Conservation (phyloP, 768 basidiomycete species). For the Lyophyllum decastes region DNA sequence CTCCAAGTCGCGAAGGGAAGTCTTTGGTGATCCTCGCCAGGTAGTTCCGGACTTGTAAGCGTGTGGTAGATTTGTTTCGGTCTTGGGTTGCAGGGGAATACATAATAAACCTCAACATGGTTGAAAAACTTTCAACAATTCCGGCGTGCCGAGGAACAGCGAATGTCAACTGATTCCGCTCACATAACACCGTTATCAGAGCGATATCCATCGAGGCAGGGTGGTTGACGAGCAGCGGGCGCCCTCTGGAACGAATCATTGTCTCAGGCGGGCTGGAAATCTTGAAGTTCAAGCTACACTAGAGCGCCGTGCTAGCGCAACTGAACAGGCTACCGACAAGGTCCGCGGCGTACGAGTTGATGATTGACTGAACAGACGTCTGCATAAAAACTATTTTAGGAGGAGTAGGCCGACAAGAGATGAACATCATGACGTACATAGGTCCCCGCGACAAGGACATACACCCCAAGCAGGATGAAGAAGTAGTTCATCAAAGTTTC, state of each 20-base stretch:
- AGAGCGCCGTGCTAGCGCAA: slow-evolving; percentile 34
- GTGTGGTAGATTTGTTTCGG: background rate
- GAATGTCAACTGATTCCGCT: too few relatives aligned
- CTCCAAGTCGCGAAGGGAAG: slow-evolving; percentile 15
- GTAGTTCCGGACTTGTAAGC: slow-evolving; percentile 2
- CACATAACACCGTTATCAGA: too few relatives aligned
- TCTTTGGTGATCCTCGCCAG: slow-evolving; percentile 6
- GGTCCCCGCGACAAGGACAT: slow-evolving; percentile 38
- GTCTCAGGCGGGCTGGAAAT: too few relatives aligned
- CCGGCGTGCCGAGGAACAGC: background rate
- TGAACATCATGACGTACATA: slow-evolving; percentile 30
- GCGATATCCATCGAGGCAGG: too few relatives aligned
- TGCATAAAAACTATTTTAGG: background rate
- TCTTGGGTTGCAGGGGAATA: too few relatives aligned
- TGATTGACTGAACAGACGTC: slow-evolving; percentile 38
- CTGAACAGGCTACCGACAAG: slow-evolving; percentile 31
- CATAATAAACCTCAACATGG: too few relatives aligned
- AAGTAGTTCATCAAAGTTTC: slow-evolving; percentile 41
- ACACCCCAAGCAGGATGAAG: slow-evolving; percentile 37
- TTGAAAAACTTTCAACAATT: too few relatives aligned
- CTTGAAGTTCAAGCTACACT: background rate
- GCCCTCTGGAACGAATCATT: too few relatives aligned
- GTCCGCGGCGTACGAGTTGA: slow-evolving; percentile 30
- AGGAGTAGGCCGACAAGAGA: background rate
- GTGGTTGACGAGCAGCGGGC: too few relatives aligned